Evolutionary conservation across 1,139 yeast species (phyloP).

Genomic region (Sugiyamaella paludigena): DNA sequence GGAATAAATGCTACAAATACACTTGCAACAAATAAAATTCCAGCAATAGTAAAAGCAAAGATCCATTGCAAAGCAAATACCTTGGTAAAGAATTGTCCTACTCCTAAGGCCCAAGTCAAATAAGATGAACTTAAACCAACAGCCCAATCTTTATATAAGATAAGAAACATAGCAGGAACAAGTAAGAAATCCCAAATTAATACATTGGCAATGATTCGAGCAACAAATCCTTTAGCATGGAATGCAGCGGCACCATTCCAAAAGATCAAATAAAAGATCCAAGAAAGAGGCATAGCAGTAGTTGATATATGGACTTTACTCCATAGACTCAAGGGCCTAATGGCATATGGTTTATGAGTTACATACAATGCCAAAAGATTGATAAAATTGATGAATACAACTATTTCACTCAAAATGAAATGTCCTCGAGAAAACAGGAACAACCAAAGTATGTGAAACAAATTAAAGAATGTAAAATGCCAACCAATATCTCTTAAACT

Average conservation of each 20-base stretch:
- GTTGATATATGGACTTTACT: constrained; percentile 60
- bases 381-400: constrained; percentile 55
- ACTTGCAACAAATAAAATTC: constrained; percentile 50
- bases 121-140: constrained; percentile 58
- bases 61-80: constrained; percentile 80
- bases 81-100: constrained; percentile 66
- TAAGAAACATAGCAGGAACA: constrained; percentile 57
- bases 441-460: constrained; percentile 60
- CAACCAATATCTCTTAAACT: constrained; percentile 48
- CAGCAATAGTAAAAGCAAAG: constrained; percentile 68
- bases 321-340: constrained; percentile 54
- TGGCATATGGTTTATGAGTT: constrained; percentile 57
- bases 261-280: constrained; percentile 69
- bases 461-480: constrained; percentile 62
- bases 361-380: constrained; percentile 58
- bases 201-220: constrained; percentile 69
- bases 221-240: constrained; percentile 49
- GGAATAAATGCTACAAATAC: constrained; percentile 43
- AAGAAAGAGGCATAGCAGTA: constrained; percentile 67
- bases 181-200: constrained; percentile 75
- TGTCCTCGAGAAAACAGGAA: constrained; percentile 55
- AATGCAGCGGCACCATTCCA: constrained; percentile 82
- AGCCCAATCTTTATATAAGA: constrained; percentile 68
- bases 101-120: constrained; percentile 61
- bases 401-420: constrained; percentile 53